Percentiles rank a stretch among this genome's conserved stretches.
Conservation (phyloP, 2,329 filamentous ascomycete species). For the Xylariaceae sp. region DNA sequence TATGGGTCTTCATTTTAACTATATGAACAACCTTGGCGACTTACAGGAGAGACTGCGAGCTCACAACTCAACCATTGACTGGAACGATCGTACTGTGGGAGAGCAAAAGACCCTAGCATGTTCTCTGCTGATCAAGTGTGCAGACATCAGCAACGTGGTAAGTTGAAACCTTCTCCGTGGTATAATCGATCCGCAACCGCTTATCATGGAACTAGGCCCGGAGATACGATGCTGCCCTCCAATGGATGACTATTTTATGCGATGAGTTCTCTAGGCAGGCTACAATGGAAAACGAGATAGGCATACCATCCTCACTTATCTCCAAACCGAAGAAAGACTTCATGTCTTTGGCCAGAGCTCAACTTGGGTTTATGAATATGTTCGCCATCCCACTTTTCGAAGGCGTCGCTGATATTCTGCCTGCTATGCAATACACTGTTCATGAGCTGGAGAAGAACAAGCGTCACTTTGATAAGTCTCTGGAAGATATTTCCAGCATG, state of each 20-base stretch:
- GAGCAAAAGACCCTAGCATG: slow-evolving; percentile 79
- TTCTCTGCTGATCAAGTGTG: slow-evolving; percentile 92
- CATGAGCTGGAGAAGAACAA: slow-evolving; percentile 78
- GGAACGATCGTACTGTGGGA: slow-evolving; percentile 71
- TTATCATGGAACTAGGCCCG: slow-evolving; percentile 59
- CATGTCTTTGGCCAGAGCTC: slow-evolving; percentile 76
- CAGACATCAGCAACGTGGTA: slow-evolving; percentile 97
- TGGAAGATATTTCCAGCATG: slow-evolving; percentile 58
- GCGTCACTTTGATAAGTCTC: slow-evolving; percentile 63
- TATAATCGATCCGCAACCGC: too few species aligned
- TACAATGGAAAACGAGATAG: slow-evolving; percentile 82
- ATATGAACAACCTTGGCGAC: slow-evolving; percentile 83
- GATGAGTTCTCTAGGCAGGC: slow-evolving; percentile 94
- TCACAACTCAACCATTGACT: slow-evolving; percentile 63
- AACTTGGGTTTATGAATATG: slow-evolving; percentile 94
- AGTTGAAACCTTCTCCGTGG: slow-evolving; percentile 42
- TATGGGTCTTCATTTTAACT: slow-evolving; percentile 95
- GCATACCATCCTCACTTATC: slow-evolving; percentile 83
- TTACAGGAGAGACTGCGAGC: slow-evolving; percentile 73
- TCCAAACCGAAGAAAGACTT: slow-evolving; percentile 79
- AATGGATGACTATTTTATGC: slow-evolving; percentile 92
- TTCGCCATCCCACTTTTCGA: slow-evolving; percentile 92
- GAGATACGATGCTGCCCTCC: slow-evolving; percentile 72
- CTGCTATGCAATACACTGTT: slow-evolving; percentile 78
- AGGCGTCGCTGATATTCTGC: slow-evolving; percentile 80